Base-by-base conservation (phyloP, 176 grass and related monocot genomes). In the Avena atlantica region DNA sequence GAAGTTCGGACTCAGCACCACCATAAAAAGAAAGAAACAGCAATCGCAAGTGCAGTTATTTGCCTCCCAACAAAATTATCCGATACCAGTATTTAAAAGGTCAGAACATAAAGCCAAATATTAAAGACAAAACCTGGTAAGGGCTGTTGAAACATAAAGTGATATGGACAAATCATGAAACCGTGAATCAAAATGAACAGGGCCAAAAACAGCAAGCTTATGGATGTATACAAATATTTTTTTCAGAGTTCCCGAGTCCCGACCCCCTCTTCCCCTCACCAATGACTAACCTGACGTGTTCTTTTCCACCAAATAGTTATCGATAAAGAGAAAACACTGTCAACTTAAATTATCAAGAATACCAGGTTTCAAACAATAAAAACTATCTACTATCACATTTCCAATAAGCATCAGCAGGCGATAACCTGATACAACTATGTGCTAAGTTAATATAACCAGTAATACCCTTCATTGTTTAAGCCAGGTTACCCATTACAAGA, bases 371-470 rank as follows among this genome's bases (percentile, higher is more conserved):
- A 62, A 59, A 81, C 4, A 64, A 51, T 71, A 42, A 15, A 61
- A 61, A 10, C 23, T 73, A 17, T 62, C 14, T 37, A n/a, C 61
- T 21, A 31, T 51, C n/a, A 84, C 27, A 82, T 78, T 82, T 78
- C 51, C 6, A 59, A 70, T 48, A 86, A 59, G 67, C 16, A 86
- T 76, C 62, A 60, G 57, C 13, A 81, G 11, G 83, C 2, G 6
- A 83, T 73, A 25, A 76, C 6, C 24, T 75, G 82, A 51, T 47
- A 84, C 4, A 62, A 13, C 9, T 8, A 51, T 67, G 62, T 51
- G 23, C 23, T 50, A 31, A 31, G 63, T 66, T 66, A 66, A 66
- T 56, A 82, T 1, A 13, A 49, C 31, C 27, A 29, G 23, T 11
- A 66, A 51, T 52, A 53, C 9, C 19, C 47, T 36, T 12, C 31